A percentile compares a stretch with the other conserved stretches of the same genome.
These are phyloP conservation scores for Vitis hybrid DNA, from an alignment of 177 flowering plant species.

Conservation along the genomic window DNA sequence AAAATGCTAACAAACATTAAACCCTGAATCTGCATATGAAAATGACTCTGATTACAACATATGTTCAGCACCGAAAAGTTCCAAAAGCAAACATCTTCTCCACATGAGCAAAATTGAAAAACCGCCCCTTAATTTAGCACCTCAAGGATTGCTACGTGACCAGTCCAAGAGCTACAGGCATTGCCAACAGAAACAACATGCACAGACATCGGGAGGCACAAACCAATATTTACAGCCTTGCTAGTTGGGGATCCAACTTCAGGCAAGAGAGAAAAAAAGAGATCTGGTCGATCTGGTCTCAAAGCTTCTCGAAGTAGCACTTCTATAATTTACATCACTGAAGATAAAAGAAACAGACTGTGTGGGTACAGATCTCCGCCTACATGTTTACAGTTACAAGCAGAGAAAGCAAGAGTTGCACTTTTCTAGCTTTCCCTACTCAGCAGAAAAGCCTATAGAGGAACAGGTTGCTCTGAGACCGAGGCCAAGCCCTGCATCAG, in stretches of 20 bases:
- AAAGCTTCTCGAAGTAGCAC: conserved; percentile 5
- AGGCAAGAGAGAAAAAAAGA: background rate
- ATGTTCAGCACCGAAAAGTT: no score
- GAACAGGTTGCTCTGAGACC: conserved; percentile 45
- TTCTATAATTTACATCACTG: conserved; percentile 12
- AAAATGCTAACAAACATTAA: no score
- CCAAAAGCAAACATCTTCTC: no score
- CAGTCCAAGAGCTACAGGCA: no score
- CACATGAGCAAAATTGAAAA: no score
- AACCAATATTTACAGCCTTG: conserved; percentile 20
- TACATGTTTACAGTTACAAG: conserved; percentile 3
- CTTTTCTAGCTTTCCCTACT: conserved; percentile 2
- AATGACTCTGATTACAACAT: no score
- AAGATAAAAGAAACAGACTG: background rate
- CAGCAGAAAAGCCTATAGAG: background rate
- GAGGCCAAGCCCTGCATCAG: conserved; percentile 66
- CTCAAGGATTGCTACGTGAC: no score
- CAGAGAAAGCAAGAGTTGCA: background rate
- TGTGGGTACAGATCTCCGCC: background rate
- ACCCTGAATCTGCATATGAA: no score
- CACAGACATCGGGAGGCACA: background rate
- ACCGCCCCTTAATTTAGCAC: no score
- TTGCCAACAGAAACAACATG: background rate
- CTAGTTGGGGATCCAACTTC: background rate
- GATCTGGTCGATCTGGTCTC: background rate